Base-by-base conservation (phyloP, 768 basidiomycete species). In the Neoboletus subvelutipes region DNA sequence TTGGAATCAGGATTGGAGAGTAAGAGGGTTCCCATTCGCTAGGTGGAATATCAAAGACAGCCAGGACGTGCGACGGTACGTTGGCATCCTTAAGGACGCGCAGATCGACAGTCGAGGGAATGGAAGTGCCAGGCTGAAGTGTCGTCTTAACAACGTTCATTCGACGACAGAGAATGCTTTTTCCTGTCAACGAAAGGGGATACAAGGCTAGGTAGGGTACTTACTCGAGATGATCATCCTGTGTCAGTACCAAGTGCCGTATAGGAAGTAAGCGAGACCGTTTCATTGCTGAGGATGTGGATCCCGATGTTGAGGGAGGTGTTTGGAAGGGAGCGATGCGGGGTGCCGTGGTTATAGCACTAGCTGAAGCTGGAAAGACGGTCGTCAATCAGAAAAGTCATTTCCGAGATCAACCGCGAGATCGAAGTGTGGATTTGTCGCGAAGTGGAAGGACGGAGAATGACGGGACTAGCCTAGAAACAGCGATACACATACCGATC, bases 11-110 rank as follows among this genome's bases (percentile, higher is more conserved):
- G 34, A 80, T 63, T 6, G 82, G 78, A n/a, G 61, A 67, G 50
- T 65, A 70, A 12, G 67, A 66, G 31, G 64, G 58, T 31, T 71
- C 66, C 65, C 68, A 68, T 41, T 68, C 67, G 50, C 55, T 58
- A 11, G 60, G 66, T 39, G 70, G 66, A 39, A 71, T 67, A 45
- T 72, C 71, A 55, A 74, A 71, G 60, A 81, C 73, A 22, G 81
- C 80, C 45, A 87, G 77, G 54, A 81, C 73, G 63, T 87, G 86
- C 4, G 83, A 86, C 39, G 85, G 84, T 60, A 77, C 69, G 51
- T 74, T 75, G 7, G 76, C 75, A 48, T 79, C 74, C 54, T 73
- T 77, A 12, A 76, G 59, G 51, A 83, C 72, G 24, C 73, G 75
- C 71, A 85, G 77, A 58, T 81, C 77, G 55, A 84, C 73, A 2